A percentile compares a stretch with the other conserved stretches of the same genome.
These are phyloP conservation scores for Rhododendron ferrugineum DNA, from an alignment of 148 eudicot genomes.

Conservation along the genomic window DNA sequence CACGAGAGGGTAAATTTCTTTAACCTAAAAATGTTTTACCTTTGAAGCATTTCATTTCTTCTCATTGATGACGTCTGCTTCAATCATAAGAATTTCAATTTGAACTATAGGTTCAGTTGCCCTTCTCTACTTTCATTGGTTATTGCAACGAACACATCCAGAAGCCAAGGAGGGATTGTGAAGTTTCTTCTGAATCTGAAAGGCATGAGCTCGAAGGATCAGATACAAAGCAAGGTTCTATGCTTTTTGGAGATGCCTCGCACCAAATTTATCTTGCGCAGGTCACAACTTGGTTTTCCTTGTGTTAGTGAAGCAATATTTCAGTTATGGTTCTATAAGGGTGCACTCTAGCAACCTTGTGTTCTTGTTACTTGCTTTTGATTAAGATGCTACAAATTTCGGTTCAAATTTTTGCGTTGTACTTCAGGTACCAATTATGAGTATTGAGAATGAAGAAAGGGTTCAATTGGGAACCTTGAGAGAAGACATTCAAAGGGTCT, in stretches of 20 bases:
- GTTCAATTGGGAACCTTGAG: conserved; percentile 56
- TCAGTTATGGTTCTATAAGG: neutral
- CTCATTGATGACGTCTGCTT: conserved; percentile 1
- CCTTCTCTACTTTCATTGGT: conserved; percentile 73
- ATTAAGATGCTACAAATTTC: neutral
- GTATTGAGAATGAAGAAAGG: conserved; percentile 59
- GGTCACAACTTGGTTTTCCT: conserved; percentile 37
- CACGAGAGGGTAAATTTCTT: conserved; percentile 71
- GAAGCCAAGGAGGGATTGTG: conserved; percentile 21
- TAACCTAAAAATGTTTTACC: neutral
- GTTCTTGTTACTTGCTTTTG: neutral
- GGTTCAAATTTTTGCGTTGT: conserved; percentile 5
- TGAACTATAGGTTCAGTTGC: conserved; percentile 58
- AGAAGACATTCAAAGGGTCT: conserved; percentile 64
- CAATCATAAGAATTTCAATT: conserved; percentile 6
- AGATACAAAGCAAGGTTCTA: conserved; percentile 30
- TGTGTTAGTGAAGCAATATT: neutral
- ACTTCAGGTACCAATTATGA: conserved; percentile 69
- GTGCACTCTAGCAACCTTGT: neutral
- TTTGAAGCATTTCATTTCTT: neutral
- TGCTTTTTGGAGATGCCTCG: conserved; percentile 33
- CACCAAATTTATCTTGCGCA: conserved; percentile 81
- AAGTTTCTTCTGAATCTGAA: conserved; percentile 29
- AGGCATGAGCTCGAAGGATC: conserved; percentile 15
- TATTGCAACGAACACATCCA: conserved; percentile 42